Evolutionary conservation across 1,139 yeast species (phyloP), one percentile per base, ranked within the genome.

Genomic region (Kodamaea suecica): DNA sequence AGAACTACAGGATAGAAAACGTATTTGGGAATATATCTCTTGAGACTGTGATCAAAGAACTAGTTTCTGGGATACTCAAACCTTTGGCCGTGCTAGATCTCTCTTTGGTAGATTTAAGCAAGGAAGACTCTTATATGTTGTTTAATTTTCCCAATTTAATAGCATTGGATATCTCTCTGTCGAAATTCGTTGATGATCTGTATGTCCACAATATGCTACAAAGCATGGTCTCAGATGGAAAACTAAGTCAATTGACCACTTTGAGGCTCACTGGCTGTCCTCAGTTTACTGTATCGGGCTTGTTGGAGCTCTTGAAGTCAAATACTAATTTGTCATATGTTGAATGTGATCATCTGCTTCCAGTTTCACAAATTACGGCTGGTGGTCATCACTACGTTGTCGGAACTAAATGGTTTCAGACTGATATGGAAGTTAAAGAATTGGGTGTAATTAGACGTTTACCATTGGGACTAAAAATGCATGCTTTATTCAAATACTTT

Each of bases 91-190:
- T 43, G 20, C 38, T 52, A 12, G 48, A 47, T 25, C 15, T 45
- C 6, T 44, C 50, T 19, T 40, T 23, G 23, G 40, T 38, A 24
- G 30, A 23, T 17, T 8, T 32, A 9, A 32, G 50, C 4, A 42
- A 51, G 17, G 63, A 59, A 13, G 63, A 60, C 19, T 51, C 48
- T 28, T 51, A 62, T 29, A 32, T 47, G 27, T 27, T 68, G 3
- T 56, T 65, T 41, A 63, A 61, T 37, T 41, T 66, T 8, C 52
- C 55, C 11, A 51, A 50, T 31, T 48, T 69, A 27, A 50, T 53
- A 11, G 69, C 61, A 2, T 47, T 70, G 27, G 62, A 66, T 39
- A 34, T 69, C 6, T 63, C 71, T 1, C 49, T 55, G 29, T 53
- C 51, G 30, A 24, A 32, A 0, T 29, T 40, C 6, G 45, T 67